Base-by-base conservation (phyloP, 257 asterid species). In the Fraxinus americana region DNA sequence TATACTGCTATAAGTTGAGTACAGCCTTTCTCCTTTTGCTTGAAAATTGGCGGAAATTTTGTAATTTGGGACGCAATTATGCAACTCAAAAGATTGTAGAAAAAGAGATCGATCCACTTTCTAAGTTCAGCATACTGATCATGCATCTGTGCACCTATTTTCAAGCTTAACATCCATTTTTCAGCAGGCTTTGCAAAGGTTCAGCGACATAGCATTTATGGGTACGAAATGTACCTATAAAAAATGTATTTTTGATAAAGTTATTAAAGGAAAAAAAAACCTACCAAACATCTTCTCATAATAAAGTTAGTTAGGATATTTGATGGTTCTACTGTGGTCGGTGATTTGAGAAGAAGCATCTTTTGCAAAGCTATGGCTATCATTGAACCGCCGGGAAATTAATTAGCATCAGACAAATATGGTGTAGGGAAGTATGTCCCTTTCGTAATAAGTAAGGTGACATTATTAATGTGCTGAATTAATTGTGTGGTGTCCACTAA, bases 251-350 rank as follows among this genome's bases (percentile, higher is more conserved):
- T 70, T 72, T 48, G 75, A 70, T 14, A 41, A 84, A 80, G 82
- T 82, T 38, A 7, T 36, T 36, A 36, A 36, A 8, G 1, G 6
- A 35, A 35, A 6, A 36, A 36, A 36, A 36, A 5, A 6, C 41
- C 1, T 36, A 36, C 43, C 43, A 1, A 38, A 38, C 11, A 38
- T 38, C 7, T 35, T 36, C 41, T 38, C 43, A 38, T 38, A 38
- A 38, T 38, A 38, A 38, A 38, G 7, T 38, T 38, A 38, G 10
- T 7, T 9, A 39, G 45, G 11, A 39, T 39, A 7, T 39, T 39
- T 39, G 12, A 9, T 39, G 0, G 80, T 7, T 75, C 16, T 94
- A 93, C 97, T 91, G 93, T 96, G 45, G 45, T 7, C 45, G 45
- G 2, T 39, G 45, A 39, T 39, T 39, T 1, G 2, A 39, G 45